phyloP scores from a whole-genome alignment of 1,284 basidiomycete genomes.

The Rhodotorula sp. region DNA sequence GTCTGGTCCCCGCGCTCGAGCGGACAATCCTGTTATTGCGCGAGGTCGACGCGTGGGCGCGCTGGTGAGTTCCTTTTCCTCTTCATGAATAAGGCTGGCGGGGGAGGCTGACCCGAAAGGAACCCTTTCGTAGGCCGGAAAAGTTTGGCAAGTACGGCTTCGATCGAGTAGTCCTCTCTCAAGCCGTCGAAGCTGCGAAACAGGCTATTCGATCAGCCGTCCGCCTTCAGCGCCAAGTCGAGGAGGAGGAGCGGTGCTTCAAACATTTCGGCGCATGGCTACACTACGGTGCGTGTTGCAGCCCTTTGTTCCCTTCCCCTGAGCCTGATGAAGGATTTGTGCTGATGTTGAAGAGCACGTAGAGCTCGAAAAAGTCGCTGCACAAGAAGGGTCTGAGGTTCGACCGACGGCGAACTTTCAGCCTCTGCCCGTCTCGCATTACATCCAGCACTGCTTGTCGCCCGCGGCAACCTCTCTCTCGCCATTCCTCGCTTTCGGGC shows the following conservation, averaged over 20 bases:
- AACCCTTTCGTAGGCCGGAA: slow-evolving; percentile 10
- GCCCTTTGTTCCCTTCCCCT: background rate
- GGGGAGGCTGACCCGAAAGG: too few species aligned
- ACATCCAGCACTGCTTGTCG: slow-evolving; percentile 26
- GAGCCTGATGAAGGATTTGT: background rate
- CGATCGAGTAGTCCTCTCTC: background rate
- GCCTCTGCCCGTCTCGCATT: slow-evolving; percentile 30
- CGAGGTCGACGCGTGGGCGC: slow-evolving; percentile 24
- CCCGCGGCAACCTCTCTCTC: background rate
- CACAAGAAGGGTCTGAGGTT: slow-evolving; percentile 26
- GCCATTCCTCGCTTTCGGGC: slow-evolving; percentile 26
- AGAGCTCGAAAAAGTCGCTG: slow-evolving; percentile 39
- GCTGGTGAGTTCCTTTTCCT: slow-evolving; percentile 8
- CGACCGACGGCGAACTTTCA: slow-evolving; percentile 26
- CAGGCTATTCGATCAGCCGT: slow-evolving; percentile 1
- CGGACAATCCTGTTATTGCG: slow-evolving; percentile 15
- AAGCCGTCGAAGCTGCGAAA: slow-evolving; percentile 1
- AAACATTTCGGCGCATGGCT: slow-evolving; percentile 32
- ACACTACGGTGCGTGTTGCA: slow-evolving; percentile 16
- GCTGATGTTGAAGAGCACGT: background rate
- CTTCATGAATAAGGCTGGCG: background rate
- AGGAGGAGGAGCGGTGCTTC: slow-evolving; percentile 37
- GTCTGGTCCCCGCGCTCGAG: slow-evolving; percentile 23
- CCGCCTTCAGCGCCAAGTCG: slow-evolving; percentile 16
- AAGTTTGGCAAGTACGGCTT: slow-evolving; percentile 18